These are phyloP conservation scores for Leccinum arenicola DNA, from an alignment of 768 basidiomycete species.

Conservation along the genomic window DNA sequence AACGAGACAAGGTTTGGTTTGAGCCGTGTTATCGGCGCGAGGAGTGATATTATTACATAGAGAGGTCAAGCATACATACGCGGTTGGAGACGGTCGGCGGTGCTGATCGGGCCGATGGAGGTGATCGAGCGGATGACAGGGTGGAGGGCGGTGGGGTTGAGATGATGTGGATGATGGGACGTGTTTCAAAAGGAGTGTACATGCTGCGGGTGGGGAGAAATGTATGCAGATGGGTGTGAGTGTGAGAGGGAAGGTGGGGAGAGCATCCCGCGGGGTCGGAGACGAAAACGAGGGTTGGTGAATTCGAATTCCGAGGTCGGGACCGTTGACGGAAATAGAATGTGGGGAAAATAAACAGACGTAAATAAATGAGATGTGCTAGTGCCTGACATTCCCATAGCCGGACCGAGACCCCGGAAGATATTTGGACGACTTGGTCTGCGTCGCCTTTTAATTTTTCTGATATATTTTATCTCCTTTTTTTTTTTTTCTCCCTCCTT, in stretches of 20 bases:
- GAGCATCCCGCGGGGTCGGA: not conserved
- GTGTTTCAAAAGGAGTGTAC: not conserved
- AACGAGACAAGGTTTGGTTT: not conserved
- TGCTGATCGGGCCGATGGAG: not conserved
- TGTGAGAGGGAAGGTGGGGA: not conserved
- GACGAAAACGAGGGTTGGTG: conserved; percentile 3
- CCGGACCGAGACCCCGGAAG: conserved; percentile 33
- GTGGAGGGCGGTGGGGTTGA: not conserved
- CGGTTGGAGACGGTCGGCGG: not conserved
- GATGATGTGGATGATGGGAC: not conserved
- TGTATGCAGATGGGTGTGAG: not conserved
- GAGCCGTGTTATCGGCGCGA: not conserved
- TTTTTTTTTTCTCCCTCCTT: not conserved
- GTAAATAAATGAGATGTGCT: conserved; percentile 7
- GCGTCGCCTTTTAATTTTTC: not conserved
- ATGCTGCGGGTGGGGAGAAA: not conserved
- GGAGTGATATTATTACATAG: not conserved
- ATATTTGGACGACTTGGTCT: conserved; percentile 11
- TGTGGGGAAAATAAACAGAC: conserved; percentile 22
- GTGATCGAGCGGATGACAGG: not conserved
- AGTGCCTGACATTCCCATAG: conserved; percentile 30
- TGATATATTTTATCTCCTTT: not conserved
- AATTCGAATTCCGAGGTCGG: conserved; percentile 15
- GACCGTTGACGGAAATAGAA: conserved; percentile 15
- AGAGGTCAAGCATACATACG: not conserved